phyloP scores from a whole-genome alignment of 345 rosid species.

The Firmiana major region DNA sequence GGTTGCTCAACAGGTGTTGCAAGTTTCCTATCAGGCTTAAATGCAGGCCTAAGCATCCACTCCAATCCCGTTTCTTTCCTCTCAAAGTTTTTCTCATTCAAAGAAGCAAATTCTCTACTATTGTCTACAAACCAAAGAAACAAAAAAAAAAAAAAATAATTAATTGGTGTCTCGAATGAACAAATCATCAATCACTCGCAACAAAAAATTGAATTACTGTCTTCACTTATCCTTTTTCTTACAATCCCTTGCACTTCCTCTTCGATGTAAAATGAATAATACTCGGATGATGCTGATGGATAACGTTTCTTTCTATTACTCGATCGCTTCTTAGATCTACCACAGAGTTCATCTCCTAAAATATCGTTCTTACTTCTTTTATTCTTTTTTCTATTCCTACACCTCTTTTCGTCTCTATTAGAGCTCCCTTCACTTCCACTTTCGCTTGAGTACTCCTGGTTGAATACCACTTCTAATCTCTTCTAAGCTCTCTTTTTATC shows the following conservation, averaged over 20 bases:
- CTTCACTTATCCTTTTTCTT: conserved; percentile 23
- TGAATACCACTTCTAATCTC: conserved; percentile 52
- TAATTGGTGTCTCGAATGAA: neutral
- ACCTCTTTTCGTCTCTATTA: conserved; percentile 15
- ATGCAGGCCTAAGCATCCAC: conserved; percentile 82
- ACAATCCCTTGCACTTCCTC: conserved; percentile 18
- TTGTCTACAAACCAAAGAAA: conserved; percentile 26
- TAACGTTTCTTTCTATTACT: conserved; percentile 20
- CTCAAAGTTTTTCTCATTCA: too few species aligned
- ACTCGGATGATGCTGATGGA: conserved; percentile 14
- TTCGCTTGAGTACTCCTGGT: conserved; percentile 35
- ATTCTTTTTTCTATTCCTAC: conserved; percentile 20
- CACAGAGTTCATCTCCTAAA: conserved; percentile 6
- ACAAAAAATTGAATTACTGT: neutral
- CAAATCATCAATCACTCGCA: neutral
- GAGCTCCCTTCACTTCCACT: conserved; percentile 26
- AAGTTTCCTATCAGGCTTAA: conserved; percentile 32
- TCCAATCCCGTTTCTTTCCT: conserved; percentile 76
- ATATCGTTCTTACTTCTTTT: conserved; percentile 18
- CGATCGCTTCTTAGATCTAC: conserved; percentile 23
- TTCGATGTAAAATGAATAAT: conserved; percentile 26
- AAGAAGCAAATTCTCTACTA: conserved; percentile 15
- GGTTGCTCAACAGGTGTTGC: conserved; percentile 23
- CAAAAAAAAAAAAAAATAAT: neutral
- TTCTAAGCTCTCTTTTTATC: conserved; percentile 39